Evolutionary conservation across 441 rosid species (phyloP), one percentile per base, ranked within the genome.

Genomic region (Breynia disticha): DNA sequence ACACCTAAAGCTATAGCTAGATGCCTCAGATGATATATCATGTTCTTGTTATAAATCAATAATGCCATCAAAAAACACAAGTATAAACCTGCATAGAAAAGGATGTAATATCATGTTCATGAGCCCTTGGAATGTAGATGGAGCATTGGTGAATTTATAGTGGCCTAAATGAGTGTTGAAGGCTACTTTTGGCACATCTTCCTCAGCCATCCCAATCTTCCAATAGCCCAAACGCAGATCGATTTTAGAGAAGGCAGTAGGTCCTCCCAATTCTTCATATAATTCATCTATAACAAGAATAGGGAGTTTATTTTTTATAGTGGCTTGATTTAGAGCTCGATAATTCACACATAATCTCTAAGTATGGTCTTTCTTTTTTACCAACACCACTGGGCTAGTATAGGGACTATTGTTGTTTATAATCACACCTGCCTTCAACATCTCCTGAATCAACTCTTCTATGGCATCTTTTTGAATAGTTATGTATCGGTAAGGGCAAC

Each of bases 61-160:
- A 24, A n/a, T n/a, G n/a, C n/a, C 7, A 24, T 24, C 13, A 59
- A 41, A 49, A 50, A 59, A n/a, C 12, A 17, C 6, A 35, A 16
- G 1, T 39, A 54, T 15, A 37, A 54, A 54, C 3, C 18, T 11
- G 3, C 14, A 7, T 8, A 42, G 14, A 16, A 2, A 2, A 1
- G 38, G 6, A 2, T 17, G 5, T 8, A 50, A 9, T 38, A 5
- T 24, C 11, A 38, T 21, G 21, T 37, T 50, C 50, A 42, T 45
- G 1, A 60, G 14, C 20, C 16, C 5, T 37, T 60, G 42, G 19
- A 61, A 61, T 1, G 37, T 28, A 1, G 65, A 20, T 1, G 59
- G 46, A 0, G 53, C 47, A 24, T 61, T 46, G 15, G 22, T 47
- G 32, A 53, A 46, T 38, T 47, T 19, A 10, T 32, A 48, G 9